Evolutionary conservation across 306 rosid species (phyloP).

Genomic region (Prinsepia uniflora): DNA sequence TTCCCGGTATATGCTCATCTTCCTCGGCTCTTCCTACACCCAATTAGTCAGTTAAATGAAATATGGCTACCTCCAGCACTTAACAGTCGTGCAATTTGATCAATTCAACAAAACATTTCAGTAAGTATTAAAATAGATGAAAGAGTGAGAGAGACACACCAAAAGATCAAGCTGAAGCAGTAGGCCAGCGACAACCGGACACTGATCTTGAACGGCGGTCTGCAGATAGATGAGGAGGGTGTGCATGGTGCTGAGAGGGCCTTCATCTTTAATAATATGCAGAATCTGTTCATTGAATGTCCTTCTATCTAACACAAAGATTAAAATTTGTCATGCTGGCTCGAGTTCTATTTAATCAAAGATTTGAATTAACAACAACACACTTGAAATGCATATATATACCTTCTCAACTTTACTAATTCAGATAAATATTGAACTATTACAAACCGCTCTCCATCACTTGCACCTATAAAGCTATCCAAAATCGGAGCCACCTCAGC

Average conservation of each 20-base stretch:
- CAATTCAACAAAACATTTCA: neutral
- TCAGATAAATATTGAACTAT: constrained; percentile 62
- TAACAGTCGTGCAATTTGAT: constrained; percentile 8
- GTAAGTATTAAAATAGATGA: constrained; percentile 14
- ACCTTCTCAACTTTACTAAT: constrained; percentile 77
- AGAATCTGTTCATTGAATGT: constrained; percentile 70
- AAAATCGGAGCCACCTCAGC: constrained; percentile 61
- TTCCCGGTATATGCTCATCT: constrained; percentile 94
- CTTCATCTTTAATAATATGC: constrained; percentile 76
- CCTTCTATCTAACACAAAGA: constrained; percentile 53
- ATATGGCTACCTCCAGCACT: neutral
- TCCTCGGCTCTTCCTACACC: constrained; percentile 74
- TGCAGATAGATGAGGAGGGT: constrained; percentile 70
- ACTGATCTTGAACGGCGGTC: constrained; percentile 56
- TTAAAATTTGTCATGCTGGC: constrained; percentile 1
- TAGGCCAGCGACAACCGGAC: constrained; percentile 84
- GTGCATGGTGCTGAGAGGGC: constrained; percentile 85
- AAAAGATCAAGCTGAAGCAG: constrained; percentile 93
- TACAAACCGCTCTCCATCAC: constrained; percentile 57
- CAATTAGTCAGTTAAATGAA: constrained; percentile 1
- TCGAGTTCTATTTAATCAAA: constrained; percentile 11
- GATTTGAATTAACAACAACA: constrained; percentile 14
- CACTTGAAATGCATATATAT: constrained; percentile 12
- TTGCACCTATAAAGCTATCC: constrained; percentile 55
- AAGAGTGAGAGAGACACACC: constrained; percentile 42